A percentile compares a stretch with the other conserved stretches of the same genome.
phyloP scores from a whole-genome alignment of 2,329 filamentous ascomycete species.

The Scortechinia acanthostroma region DNA sequence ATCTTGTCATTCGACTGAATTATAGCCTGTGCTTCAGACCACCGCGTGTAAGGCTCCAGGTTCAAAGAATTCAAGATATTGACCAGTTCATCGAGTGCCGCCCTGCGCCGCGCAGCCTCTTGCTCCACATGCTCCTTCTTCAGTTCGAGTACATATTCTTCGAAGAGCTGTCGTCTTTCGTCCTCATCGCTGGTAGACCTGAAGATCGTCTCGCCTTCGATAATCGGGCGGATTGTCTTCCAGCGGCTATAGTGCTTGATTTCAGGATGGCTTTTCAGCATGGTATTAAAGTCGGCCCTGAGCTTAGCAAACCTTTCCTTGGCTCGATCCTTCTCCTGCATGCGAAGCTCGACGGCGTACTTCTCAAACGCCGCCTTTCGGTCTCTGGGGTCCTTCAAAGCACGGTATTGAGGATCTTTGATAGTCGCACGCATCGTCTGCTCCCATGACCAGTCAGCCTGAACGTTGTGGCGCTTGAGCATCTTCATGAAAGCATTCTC shows the following conservation, averaged over 20 bases:
- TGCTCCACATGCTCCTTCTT: constrained; percentile 74
- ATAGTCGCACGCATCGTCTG: constrained; percentile 79
- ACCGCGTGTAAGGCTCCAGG: constrained; percentile 87
- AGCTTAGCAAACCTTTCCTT: constrained; percentile 89
- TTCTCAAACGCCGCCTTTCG: constrained; percentile 89
- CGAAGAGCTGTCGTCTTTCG: constrained; percentile 83
- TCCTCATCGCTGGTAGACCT: constrained; percentile 80
- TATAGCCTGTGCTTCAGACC: constrained; percentile 80
- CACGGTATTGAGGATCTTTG: constrained; percentile 85
- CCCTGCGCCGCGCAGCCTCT: constrained; percentile 66
- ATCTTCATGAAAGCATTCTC: constrained; percentile 90
- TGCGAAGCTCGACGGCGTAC: constrained; percentile 81
- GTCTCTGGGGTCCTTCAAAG: constrained; percentile 86
- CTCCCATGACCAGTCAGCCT: constrained; percentile 88
- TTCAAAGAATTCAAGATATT: constrained; percentile 73
- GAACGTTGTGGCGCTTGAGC: constrained; percentile 75
- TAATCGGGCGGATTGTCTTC: constrained; percentile 90
- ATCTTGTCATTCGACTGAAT: constrained; percentile 74
- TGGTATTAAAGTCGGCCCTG: constrained; percentile 85
- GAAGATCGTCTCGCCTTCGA: constrained; percentile 93
- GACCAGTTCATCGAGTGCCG: constrained; percentile 77
- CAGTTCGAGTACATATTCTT: constrained; percentile 82
- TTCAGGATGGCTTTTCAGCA: constrained; percentile 92
- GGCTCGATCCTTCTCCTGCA: constrained; percentile 88
- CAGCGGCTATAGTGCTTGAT: constrained; percentile 95